These are phyloP conservation scores for Carex arenaria DNA, from an alignment of 202 grass and related monocot genomes.

Conservation along the genomic window DNA sequence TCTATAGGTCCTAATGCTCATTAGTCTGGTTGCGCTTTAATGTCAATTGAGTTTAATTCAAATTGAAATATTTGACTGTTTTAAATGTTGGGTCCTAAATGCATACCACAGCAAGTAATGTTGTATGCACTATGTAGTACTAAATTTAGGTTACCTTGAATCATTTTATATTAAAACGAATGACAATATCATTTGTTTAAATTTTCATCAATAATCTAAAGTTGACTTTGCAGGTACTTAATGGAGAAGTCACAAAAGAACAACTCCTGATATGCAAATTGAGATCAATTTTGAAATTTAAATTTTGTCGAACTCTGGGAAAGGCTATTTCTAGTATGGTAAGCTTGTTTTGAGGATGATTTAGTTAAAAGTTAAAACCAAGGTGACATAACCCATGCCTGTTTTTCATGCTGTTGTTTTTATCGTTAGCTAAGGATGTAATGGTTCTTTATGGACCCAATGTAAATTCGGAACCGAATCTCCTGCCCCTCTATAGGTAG, in stretches of 20 bases:
- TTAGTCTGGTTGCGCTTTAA: not conserved
- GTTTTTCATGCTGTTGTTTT: not conserved
- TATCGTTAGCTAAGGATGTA: not conserved
- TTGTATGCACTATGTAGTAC: not conserved
- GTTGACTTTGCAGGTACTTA: not conserved
- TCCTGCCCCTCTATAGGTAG: too few species aligned
- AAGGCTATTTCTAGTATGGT: not conserved
- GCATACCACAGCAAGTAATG: not conserved
- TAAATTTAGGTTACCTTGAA: not conserved
- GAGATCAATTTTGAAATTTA: not conserved
- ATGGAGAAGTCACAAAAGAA: not conserved
- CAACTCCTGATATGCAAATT: not conserved
- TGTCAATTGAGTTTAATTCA: not conserved
- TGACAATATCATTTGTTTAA: not conserved
- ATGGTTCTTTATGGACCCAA: not conserved
- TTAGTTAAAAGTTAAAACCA: too few species aligned
- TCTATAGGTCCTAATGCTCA: not conserved
- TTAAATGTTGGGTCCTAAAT: not conserved
- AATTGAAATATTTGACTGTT: not conserved
- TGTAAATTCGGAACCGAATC: not conserved
- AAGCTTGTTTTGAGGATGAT: not conserved
- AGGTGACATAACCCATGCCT: not conserved
- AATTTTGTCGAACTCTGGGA: not conserved
- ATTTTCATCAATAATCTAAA: constrained; percentile 2
- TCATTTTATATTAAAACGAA: not conserved